Base-by-base conservation (phyloP, 805 yeast genomes). In the Diddensiella santjacobensis region DNA sequence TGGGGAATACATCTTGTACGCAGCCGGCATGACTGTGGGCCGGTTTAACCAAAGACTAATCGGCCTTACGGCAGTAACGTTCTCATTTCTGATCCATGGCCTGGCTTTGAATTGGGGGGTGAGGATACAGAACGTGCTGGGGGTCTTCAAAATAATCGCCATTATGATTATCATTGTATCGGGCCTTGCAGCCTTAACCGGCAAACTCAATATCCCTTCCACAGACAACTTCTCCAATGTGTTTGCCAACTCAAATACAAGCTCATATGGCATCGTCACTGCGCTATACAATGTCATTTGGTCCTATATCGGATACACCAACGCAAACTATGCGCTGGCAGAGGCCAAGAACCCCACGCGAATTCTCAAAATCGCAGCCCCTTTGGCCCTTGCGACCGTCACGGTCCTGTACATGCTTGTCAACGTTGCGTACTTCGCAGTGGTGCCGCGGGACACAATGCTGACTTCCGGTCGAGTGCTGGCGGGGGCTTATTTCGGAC, bases 101-200 rank as follows among this genome's bases (percentile, higher is more conserved):
- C 37, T 79, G 13, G 75, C 77, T 58, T 80, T 84, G 41, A 83
- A 80, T 56, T 64, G 78, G 37, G 93, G 93, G 49, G 74, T 86
- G 46, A 74, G 75, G 51, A 64, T 87, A 40, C 88, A 84, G 60
- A 80, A 78, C 58, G 42, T 77, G 11, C 68, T 87, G 47, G 95
- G 95, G 49, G 56, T 81, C 17, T 81, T 85, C 74, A 87, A 87
- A 67, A 70, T 87, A 35, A 80, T 74, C n/a, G 80, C 87, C 60
- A 78, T 87, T 38, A 53, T 81, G 5, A 77, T 87, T 62, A 84
- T 87, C 50, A 72, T 84, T 6, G 72, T 86, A 37, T 81, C 88
- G 38, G 95, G 95, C 13, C 84, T 89, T 87, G 90, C 84, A 13
- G 88, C 88, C 1, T 72, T 87, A 35, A 87, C 83, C 45, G 91